These are phyloP conservation scores for Sporothrix brunneoviolacea DNA, from an alignment of 2,329 filamentous ascomycete genomes.

Conservation along the genomic window DNA sequence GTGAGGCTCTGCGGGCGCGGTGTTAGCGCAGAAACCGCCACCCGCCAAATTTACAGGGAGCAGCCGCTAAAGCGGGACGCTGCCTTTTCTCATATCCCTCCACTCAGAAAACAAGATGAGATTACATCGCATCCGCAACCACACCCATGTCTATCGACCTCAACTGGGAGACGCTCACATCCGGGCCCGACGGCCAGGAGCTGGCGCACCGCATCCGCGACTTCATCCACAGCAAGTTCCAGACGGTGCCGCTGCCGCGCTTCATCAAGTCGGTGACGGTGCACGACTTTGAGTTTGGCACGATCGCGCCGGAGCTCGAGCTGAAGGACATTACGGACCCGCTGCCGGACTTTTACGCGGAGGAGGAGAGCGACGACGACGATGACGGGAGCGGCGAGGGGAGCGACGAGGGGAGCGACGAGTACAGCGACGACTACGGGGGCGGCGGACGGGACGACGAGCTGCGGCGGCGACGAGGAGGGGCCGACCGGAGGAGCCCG, in stretches of 20 bases:
- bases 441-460: constrained; percentile 17
- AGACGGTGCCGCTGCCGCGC: constrained; percentile 80
- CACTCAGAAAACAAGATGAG: too few species aligned
- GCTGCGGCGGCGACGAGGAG: constrained; percentile 17
- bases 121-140: background rate
- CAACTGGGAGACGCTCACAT: constrained; percentile 89
- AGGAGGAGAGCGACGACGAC: constrained; percentile 47
- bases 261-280: constrained; percentile 97
- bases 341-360: constrained; percentile 92
- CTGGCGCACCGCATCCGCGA: constrained; percentile 81
- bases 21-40: too few species aligned
- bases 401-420: constrained; percentile 23
- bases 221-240: constrained; percentile 95
- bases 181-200: constrained; percentile 76
- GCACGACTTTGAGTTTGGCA: constrained; percentile 88
- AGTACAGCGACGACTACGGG: constrained; percentile 26
- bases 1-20: too few species aligned
- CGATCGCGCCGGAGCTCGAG: constrained; percentile 73
- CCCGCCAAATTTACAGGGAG: too few species aligned
- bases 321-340: constrained; percentile 97
- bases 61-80: too few species aligned
- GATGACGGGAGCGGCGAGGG: constrained; percentile 29
- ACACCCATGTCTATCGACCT: constrained; percentile 86
- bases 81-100: too few species aligned
- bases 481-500: too few species aligned